phyloP scores from a whole-genome alignment of 1,139 yeast species.

The Saccharomyces pastorianus region DNA sequence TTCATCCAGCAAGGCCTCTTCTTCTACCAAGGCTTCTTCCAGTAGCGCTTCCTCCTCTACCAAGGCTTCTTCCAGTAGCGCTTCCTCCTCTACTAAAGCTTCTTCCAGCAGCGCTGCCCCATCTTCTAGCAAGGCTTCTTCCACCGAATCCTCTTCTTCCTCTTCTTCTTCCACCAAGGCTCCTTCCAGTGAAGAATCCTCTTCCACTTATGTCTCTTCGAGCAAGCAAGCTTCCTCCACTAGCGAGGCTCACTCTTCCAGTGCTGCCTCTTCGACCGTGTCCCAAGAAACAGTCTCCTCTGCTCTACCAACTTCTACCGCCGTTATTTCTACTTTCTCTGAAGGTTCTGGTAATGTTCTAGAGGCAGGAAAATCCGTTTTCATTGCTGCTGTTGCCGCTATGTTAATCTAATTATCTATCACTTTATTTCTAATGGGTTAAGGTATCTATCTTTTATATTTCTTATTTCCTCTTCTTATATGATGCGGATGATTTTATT shows the following conservation, averaged over 20 bases:
- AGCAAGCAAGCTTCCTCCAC: conserved; percentile 11
- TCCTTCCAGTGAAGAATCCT: conserved; percentile 15
- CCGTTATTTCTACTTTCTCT: conserved; percentile 10
- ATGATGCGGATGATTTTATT: neutral
- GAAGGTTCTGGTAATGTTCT: conserved; percentile 30
- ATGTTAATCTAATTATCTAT: conserved; percentile 20
- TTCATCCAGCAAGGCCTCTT: conserved; percentile 29
- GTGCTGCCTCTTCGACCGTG: conserved; percentile 8
- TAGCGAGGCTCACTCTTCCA: conserved; percentile 17
- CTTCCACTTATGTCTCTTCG: conserved; percentile 17
- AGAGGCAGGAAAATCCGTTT: conserved; percentile 25
- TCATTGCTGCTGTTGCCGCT: conserved; percentile 33
- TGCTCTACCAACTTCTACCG: conserved; percentile 7
- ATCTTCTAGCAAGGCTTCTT: conserved; percentile 11
- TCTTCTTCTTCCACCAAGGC: conserved; percentile 6
- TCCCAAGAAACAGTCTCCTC: conserved; percentile 5
- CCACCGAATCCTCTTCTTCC: conserved; percentile 7
- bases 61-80: conserved; percentile 13
- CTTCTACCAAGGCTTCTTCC: conserved; percentile 16
- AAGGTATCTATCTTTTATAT: neutral
- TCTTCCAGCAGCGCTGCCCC: conserved; percentile 16
- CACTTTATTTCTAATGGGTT: neutral
- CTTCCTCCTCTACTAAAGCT: conserved; percentile 12
- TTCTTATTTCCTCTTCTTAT: neutral
- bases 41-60: conserved; percentile 19